phyloP scores from a whole-genome alignment of 805 yeast species.

The Candida argentea region DNA sequence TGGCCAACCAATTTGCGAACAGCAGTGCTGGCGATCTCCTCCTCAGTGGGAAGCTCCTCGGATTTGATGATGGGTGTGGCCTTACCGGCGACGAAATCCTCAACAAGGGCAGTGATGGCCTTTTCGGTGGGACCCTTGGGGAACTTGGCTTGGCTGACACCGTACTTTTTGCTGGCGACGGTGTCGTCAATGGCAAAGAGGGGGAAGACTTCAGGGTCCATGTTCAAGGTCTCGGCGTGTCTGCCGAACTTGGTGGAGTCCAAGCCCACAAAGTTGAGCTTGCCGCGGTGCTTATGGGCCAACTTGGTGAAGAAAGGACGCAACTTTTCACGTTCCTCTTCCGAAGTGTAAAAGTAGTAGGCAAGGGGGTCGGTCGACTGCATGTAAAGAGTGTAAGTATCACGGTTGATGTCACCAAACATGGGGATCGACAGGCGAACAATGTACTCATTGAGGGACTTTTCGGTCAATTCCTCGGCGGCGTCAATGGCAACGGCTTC shows the following conservation, averaged over 20 bases:
- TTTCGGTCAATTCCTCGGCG: conserved; percentile 29
- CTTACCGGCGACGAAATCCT: conserved; percentile 52
- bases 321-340: conserved; percentile 54
- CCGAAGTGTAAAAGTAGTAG: conserved; percentile 71
- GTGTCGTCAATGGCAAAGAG: conserved; percentile 80
- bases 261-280: conserved; percentile 78
- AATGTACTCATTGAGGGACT: conserved; percentile 52
- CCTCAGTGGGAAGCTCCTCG: conserved; percentile 76
- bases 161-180: conserved; percentile 61
- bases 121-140: conserved; percentile 36
- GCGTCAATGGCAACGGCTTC: conserved; percentile 39
- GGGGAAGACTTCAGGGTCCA: conserved; percentile 74
- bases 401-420: conserved; percentile 80
- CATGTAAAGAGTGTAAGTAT: conserved; percentile 69
- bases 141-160: conserved; percentile 50
- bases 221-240: conserved; percentile 80
- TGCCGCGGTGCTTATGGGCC: conserved; percentile 71
- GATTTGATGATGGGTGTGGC: conserved; percentile 70
- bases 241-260: conserved; percentile 72
- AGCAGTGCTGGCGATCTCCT: conserved; percentile 47
- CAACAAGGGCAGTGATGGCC: conserved; percentile 52
- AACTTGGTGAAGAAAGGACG: conserved; percentile 43
- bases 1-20: conserved; percentile 74
- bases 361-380: conserved; percentile 68
- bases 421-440: conserved; percentile 71